Conservation (phyloP, 2,329 filamentous ascomycete species). For the Ramichloridium luteum region DNA sequence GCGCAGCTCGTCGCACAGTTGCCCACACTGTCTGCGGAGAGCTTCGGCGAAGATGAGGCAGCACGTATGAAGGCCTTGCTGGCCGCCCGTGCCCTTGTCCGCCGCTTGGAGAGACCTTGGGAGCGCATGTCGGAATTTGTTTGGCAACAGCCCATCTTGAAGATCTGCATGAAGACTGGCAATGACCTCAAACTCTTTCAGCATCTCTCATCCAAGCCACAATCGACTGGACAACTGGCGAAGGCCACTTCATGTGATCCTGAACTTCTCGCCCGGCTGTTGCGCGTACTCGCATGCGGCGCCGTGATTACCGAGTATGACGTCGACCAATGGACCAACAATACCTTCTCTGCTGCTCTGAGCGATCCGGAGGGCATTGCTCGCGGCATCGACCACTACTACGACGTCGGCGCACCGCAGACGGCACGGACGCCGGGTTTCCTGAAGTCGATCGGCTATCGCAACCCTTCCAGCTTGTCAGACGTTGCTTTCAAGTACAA, state of each 20-base stretch:
- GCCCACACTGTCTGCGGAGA: too few species aligned
- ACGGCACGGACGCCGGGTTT: constrained; percentile 8
- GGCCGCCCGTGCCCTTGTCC: constrained; percentile 7
- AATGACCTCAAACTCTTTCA: constrained; percentile 8
- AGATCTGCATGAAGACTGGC: constrained; percentile 5
- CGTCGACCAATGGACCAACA: constrained; percentile 8
- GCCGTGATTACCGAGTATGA: constrained; percentile 5
- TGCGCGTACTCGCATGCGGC: constrained; percentile 8
- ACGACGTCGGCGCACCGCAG: constrained; percentile 5
- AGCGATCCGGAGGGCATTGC: constrained; percentile 7
- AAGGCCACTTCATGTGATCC: constrained; percentile 6
- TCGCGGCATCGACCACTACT: constrained; percentile 8
- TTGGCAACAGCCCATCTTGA: constrained; percentile 6
- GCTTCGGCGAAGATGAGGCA: constrained; percentile 5
- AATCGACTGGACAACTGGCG: constrained; percentile 3
- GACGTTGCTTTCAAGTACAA: constrained; percentile 9
- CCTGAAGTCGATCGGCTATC: constrained; percentile 6
- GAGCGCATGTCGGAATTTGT: constrained; percentile 9
- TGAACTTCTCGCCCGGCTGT: constrained; percentile 6
- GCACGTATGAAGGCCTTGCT: constrained; percentile 4
- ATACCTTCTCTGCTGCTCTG: constrained; percentile 5
- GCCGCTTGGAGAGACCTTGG: constrained; percentile 9
- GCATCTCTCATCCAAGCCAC: constrained; percentile 3
- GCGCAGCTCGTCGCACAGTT: too few species aligned
- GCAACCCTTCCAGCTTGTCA: constrained; percentile 6